Evolutionary conservation across 2,329 filamentous ascomycete genomes (phyloP).

Genomic region (Stachybotrys chartarum): DNA sequence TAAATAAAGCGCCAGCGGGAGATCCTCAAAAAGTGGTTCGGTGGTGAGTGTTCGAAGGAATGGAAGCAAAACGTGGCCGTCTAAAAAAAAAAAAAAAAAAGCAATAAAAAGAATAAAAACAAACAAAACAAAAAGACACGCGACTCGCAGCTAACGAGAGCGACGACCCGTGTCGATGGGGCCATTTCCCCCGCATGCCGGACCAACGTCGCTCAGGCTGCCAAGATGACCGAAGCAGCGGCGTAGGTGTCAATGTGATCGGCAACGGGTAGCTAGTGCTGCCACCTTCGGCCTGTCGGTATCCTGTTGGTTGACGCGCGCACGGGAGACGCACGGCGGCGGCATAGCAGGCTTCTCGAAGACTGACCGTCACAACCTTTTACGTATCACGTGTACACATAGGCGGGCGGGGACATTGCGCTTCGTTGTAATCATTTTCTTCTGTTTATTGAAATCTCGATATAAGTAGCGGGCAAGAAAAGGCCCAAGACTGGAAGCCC

Average conservation of each 20-base stretch:
- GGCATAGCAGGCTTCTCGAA: too few relatives aligned
- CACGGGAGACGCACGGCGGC: too few relatives aligned
- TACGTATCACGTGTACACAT: too few relatives aligned
- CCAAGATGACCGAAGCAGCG: too few relatives aligned
- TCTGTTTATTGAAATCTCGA: not conserved
- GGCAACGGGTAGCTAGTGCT: too few relatives aligned
- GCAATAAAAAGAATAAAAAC: not conserved
- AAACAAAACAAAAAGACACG: not conserved
- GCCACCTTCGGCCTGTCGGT: too few relatives aligned
- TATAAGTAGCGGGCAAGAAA: not conserved
- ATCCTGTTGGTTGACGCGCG: too few relatives aligned
- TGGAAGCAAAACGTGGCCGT: not conserved
- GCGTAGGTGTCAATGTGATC: too few relatives aligned
- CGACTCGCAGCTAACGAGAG: not conserved
- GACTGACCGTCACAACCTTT: too few relatives aligned
- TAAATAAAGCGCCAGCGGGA: not conserved
- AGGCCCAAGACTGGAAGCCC: too few relatives aligned
- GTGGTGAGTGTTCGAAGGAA: not conserved
- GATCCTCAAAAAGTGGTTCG: not conserved
- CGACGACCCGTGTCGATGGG: not conserved
- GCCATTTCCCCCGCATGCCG: not conserved
- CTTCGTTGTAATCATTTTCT: not conserved
- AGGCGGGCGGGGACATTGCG: not conserved
- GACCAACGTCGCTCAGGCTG: too few relatives aligned
- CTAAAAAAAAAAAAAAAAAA: not conserved